phyloP scores from a whole-genome alignment of 2,329 filamentous ascomycete species.

The Xenoacremonium recifei region DNA sequence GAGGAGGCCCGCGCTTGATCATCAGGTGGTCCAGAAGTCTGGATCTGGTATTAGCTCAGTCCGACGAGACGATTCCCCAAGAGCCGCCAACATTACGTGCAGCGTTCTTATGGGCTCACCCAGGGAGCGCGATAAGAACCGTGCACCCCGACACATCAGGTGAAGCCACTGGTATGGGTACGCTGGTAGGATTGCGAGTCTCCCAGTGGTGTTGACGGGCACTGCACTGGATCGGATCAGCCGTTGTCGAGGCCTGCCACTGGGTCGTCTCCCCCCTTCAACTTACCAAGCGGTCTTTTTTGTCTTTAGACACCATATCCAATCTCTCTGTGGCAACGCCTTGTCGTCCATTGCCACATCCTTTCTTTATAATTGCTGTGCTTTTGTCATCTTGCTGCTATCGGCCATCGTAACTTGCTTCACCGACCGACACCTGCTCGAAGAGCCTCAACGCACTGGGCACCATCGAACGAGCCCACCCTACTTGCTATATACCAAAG shows the following conservation, averaged over 20 bases:
- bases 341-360: constrained; percentile 5
- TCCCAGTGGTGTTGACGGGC: constrained; percentile 29
- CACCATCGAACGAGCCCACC: constrained; percentile 13
- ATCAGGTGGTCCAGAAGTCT: constrained; percentile 23
- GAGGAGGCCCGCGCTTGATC: constrained; percentile 19
- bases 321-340: no score
- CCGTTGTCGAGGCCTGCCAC: constrained; percentile 25
- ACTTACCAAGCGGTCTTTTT: constrained; percentile 17
- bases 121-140: constrained; percentile 23
- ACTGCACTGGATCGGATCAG: constrained; percentile 27
- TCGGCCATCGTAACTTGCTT: constrained; percentile 10
- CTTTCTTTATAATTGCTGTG: no score
- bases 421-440: constrained; percentile 4
- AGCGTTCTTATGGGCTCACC: constrained; percentile 26
- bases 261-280: constrained; percentile 18
- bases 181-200: constrained; percentile 23
- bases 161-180: constrained; percentile 27
- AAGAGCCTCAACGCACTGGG: constrained; percentile 15
- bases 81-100: constrained; percentile 26
- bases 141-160: constrained; percentile 26
- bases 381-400: no score
- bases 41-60: constrained; percentile 21
- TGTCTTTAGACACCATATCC: no score
- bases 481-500: constrained; percentile 4
- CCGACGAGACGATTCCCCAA: constrained; percentile 15